These are phyloP conservation scores for Neltuma alba DNA, from an alignment of 306 rosid genomes.

Conservation along the genomic window DNA sequence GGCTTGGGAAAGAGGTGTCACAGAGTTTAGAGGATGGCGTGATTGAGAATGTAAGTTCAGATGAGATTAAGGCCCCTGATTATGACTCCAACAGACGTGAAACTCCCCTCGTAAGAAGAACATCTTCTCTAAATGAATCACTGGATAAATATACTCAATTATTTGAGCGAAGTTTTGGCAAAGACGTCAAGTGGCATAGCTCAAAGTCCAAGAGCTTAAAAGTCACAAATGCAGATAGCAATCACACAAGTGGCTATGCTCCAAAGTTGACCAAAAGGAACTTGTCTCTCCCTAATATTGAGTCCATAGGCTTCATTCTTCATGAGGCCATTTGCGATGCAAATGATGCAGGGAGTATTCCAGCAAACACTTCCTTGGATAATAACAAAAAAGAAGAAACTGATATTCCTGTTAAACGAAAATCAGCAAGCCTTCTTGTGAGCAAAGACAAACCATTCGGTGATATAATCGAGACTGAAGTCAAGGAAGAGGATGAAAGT, in stretches of 20 bases:
- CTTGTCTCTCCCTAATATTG: slow-evolving; percentile 75
- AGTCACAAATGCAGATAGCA: slow-evolving; percentile 57
- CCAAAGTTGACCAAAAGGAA: slow-evolving; percentile 62
- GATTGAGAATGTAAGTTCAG: slow-evolving; percentile 33
- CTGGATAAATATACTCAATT: slow-evolving; percentile 67
- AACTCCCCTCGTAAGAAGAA: slow-evolving; percentile 45
- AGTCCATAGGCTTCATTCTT: slow-evolving; percentile 61
- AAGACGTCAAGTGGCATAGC: slow-evolving; percentile 46
- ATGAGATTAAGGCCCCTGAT: slow-evolving; percentile 40
- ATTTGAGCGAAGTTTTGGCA: slow-evolving; percentile 57
- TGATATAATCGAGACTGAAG: slow-evolving; percentile 42
- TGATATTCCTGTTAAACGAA: slow-evolving; percentile 38
- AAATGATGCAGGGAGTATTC: slow-evolving; percentile 41
- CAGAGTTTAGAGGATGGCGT: slow-evolving; percentile 36
- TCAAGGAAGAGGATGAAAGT: slow-evolving; percentile 36
- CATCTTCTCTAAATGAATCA: slow-evolving; percentile 69
- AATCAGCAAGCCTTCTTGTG: slow-evolving; percentile 37
- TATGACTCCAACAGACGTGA: slow-evolving; percentile 42
- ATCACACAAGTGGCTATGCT: slow-evolving; percentile 42
- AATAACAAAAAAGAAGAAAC: slow-evolving; percentile 20
- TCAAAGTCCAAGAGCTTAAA: slow-evolving; percentile 72
- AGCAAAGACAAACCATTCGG: slow-evolving; percentile 36
- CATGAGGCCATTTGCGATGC: slow-evolving; percentile 54
- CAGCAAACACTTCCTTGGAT: slow-evolving; percentile 29
- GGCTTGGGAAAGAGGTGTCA: slow-evolving; percentile 42